Base-by-base conservation (phyloP, 2,329 filamentous ascomycete species). In the Fusarium sp. region DNA sequence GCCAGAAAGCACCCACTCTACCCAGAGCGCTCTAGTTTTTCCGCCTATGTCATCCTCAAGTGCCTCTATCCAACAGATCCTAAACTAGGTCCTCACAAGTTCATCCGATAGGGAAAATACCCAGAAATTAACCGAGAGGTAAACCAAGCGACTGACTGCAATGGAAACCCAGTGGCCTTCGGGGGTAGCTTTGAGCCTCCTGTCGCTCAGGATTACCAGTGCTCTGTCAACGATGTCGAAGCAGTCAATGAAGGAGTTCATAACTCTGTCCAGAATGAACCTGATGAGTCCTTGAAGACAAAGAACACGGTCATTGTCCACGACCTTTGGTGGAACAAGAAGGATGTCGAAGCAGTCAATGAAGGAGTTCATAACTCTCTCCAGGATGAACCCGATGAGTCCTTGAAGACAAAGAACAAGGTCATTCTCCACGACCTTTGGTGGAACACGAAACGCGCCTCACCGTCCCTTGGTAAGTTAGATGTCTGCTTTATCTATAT, bases 21-120 rank as follows among this genome's bases (percentile, higher is more conserved):
- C 34, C 2, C 18, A n/a, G 5, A 37, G 34, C 34, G 34, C 34
- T 37, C 18, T 10, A 12, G 10, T 2, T 37, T 37, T 6, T 37
- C 18, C 10, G 34, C 10, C 34, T n/a, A 37, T 37, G 34, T n/a
- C 34, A 37, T 37, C 10, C 34, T 37, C 34, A 37, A 37, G n/a
- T 37, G 18, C 1, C 2, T n/a, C 34, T 37, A 12, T 37, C 34
- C 18, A 2, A 2, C 1, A 0, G 18, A 37, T n/a, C 0, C 3
- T 12, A 1, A 12, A 12, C 10, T 37, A 10, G 1, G 3, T n/a
- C 18, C 3, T 12, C 34, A 37, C 34, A 37, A 18, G 18, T 12
- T 37, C 4, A 37, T 37, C 34, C 18, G 34, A 37, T 37, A 18
- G 34, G 18, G 18, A 2, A 37, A n/a, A 37, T 37, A n/a, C 18